Conservation (phyloP, 805 yeast genomes). For the Hanseniaspora osmophila region DNA sequence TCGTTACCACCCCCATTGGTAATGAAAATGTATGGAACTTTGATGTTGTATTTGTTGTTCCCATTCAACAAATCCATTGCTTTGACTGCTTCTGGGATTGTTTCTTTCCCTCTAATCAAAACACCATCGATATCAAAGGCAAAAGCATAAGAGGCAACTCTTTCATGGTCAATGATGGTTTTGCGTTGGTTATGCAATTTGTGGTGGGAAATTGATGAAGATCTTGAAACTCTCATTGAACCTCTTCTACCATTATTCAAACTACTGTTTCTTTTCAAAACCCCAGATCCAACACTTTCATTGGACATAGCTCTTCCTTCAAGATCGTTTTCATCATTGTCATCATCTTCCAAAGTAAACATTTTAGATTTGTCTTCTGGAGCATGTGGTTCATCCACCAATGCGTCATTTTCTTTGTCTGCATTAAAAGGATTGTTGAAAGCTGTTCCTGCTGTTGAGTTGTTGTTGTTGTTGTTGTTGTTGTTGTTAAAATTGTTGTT, state of each 20-base stretch:
- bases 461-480: neutral
- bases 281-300: no score
- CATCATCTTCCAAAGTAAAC: no score
- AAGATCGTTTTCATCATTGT: neutral
- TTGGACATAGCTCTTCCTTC: neutral
- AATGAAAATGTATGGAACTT: conserved; percentile 71
- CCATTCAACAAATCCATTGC: conserved; percentile 67
- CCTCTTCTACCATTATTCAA: neutral
- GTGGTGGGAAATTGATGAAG: conserved; percentile 6
- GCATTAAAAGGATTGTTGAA: no score
- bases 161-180: conserved; percentile 46
- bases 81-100: conserved; percentile 65
- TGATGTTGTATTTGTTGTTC: conserved; percentile 59
- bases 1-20: conserved; percentile 90
- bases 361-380: no score
- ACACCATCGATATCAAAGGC: conserved; percentile 93
- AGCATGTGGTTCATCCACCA: no score
- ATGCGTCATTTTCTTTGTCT: no score
- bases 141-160: conserved; percentile 75
- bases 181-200: conserved; percentile 11
- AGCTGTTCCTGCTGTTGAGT: no score
- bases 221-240: neutral
- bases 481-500: neutral
- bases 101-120: conserved; percentile 68
- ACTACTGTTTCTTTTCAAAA: no score